Conservation (phyloP, 2,329 filamentous ascomycete species). For the Lasiodiplodia theobromae region DNA sequence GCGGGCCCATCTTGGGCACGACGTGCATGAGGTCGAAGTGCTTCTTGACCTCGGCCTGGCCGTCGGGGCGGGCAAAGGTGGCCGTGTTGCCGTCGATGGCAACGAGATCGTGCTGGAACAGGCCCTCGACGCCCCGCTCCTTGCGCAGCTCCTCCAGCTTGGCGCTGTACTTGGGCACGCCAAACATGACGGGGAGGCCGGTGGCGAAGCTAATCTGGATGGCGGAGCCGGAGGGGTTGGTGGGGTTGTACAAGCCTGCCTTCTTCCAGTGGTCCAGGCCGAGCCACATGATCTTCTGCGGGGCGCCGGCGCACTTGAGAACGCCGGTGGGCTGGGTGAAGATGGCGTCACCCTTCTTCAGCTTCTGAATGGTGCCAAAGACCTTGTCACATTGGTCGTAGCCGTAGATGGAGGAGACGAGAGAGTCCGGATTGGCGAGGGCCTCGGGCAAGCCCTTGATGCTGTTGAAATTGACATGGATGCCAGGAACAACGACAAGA, state of each 20-base stretch:
- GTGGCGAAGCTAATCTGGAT: constrained; percentile 50
- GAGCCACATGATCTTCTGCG: constrained; percentile 53
- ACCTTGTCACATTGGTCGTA: constrained; percentile 50
- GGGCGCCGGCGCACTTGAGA: constrained; percentile 50
- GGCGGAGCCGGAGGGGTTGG: constrained; percentile 37
- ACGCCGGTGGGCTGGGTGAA: constrained; percentile 50
- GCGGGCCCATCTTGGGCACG: constrained; percentile 48
- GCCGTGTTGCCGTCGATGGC: constrained; percentile 48
- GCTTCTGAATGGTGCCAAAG: constrained; percentile 39
- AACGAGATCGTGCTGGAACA: constrained; percentile 49
- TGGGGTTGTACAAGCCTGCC: constrained; percentile 43
- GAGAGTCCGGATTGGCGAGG: constrained; percentile 43
- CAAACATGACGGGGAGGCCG: constrained; percentile 50
- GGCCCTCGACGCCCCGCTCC: constrained; percentile 46
- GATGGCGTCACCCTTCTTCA: constrained; percentile 45
- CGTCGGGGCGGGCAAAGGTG: constrained; percentile 40
- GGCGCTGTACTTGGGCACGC: constrained; percentile 49
- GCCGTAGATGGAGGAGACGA: constrained; percentile 48
- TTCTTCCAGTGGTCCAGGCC: constrained; percentile 48
- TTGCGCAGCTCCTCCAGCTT: constrained; percentile 45
- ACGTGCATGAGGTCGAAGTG: constrained; percentile 49
- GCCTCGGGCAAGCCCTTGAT: constrained; percentile 46
- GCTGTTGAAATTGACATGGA: constrained; percentile 41
- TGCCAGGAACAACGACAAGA: constrained; percentile 65
- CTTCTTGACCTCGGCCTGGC: constrained; percentile 38